phyloP scores from a whole-genome alignment of 208 protist species.

The Trypanosoma caninum region DNA sequence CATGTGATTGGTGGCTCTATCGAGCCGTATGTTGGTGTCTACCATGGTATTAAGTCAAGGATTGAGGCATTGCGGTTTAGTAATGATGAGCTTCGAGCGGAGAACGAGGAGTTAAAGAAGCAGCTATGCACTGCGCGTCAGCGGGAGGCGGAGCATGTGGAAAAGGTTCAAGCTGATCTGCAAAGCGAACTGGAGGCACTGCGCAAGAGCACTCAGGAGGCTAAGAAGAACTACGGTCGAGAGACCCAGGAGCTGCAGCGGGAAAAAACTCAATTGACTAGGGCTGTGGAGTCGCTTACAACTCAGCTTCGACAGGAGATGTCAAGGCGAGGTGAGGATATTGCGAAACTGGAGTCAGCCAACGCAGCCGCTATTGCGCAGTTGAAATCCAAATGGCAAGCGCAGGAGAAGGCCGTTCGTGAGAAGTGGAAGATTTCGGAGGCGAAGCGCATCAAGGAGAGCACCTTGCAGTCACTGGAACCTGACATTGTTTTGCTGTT shows the following conservation, averaged over 20 bases:
- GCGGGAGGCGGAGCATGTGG: constrained; percentile 33
- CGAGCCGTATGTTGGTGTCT: constrained; percentile 53
- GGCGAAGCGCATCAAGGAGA: constrained; percentile 89
- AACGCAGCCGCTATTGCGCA: constrained; percentile 60
- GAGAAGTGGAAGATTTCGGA: constrained; percentile 85
- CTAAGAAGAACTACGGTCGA: constrained; percentile 30
- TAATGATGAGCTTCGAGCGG: constrained; percentile 62
- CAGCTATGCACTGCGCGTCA: constrained; percentile 37
- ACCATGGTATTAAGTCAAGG: constrained; percentile 78
- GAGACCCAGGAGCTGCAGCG: constrained; percentile 35
- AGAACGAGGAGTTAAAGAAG: constrained; percentile 61
- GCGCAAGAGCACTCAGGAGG: constrained; percentile 26
- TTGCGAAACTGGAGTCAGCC: constrained; percentile 50
- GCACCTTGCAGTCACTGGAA: constrained; percentile 87
- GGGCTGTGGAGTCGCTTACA: constrained; percentile 55
- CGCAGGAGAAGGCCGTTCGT: constrained; percentile 73
- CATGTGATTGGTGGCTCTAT: constrained; percentile 18
- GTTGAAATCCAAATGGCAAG: constrained; percentile 64
- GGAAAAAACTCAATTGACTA: constrained; percentile 50
- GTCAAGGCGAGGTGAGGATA: constrained; percentile 45
- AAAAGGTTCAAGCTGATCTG: constrained; percentile 31
- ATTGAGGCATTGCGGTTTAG: constrained; percentile 74
- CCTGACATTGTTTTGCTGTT: constrained; percentile 91
- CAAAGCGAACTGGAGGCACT: constrained; percentile 48
- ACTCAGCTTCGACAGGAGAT: constrained; percentile 50